Conservation (phyloP, 2,329 filamentous ascomycete genomes). For the Rhynchosporium agropyri region DNA sequence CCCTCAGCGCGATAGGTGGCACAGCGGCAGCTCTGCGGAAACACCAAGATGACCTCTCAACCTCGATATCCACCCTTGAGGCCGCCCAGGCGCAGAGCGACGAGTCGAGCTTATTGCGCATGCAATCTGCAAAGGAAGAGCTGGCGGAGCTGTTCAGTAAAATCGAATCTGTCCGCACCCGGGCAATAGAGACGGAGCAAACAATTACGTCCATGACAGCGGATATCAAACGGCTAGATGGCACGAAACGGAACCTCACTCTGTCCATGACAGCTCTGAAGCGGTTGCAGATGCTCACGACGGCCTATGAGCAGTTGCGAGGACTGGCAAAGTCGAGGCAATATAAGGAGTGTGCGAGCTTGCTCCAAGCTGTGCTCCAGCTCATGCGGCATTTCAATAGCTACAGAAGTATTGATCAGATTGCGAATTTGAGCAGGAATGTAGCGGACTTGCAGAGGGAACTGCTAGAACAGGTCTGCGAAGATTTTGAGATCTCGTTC, state of each 20-base stretch:
- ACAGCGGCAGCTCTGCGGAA: constrained; percentile 73
- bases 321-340: constrained; percentile 82
- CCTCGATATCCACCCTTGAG: constrained; percentile 73
- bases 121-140: constrained; percentile 88
- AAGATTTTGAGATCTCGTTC: constrained; percentile 96
- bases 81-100: constrained; percentile 80
- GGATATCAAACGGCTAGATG: constrained; percentile 95
- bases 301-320: constrained; percentile 94
- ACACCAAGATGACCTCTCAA: constrained; percentile 81
- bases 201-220: constrained; percentile 98
- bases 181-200: constrained; percentile 89
- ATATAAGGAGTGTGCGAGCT: constrained; percentile 90
- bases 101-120: constrained; percentile 84
- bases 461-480: constrained; percentile 94
- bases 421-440: constrained; percentile 87
- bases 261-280: constrained; percentile 98
- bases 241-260: constrained; percentile 94
- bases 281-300: constrained; percentile 96
- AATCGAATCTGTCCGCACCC: constrained; percentile 88
- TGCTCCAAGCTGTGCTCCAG: constrained; percentile 93
- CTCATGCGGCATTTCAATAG: constrained; percentile 99
- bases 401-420: constrained; percentile 97
- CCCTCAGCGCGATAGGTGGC: constrained; percentile 73
- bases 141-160: constrained; percentile 88
- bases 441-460: constrained; percentile 93